A percentile compares a stretch with the other conserved stretches of the same genome.
These are phyloP conservation scores for Forsythia suspensa DNA, from an alignment of 257 asterid genomes.

Conservation along the genomic window DNA sequence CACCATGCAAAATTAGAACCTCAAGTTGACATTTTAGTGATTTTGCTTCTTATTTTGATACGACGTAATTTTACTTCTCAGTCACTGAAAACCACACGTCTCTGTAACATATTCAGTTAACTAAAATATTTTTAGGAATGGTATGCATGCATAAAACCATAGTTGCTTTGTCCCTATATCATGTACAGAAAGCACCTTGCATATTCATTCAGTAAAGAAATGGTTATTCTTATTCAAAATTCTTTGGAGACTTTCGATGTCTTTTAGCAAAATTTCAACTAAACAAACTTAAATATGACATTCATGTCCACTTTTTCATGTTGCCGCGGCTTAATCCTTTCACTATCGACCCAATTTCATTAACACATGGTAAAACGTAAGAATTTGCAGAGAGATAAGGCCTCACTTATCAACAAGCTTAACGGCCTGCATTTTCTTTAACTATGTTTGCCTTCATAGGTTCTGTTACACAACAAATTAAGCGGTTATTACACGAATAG, in stretches of 20 bases:
- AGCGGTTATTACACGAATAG: not conserved
- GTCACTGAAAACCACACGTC: not conserved
- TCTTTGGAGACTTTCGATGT: not conserved
- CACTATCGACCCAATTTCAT: not conserved
- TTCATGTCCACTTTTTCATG: not conserved
- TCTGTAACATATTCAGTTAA: not conserved
- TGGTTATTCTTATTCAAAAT: not conserved
- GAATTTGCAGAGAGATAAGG: not conserved
- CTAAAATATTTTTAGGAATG: not conserved
- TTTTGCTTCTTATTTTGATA: not conserved
- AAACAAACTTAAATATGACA: not conserved
- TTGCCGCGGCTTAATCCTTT: not conserved
- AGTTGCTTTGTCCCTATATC: not conserved
- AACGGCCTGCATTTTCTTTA: not conserved
- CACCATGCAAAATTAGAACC: not conserved
- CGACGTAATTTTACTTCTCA: conserved; percentile 10
- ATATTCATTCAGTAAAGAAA: not conserved
- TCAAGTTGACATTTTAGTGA: conserved; percentile 5
- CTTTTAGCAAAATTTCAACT: not conserved
- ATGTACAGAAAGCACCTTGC: not conserved
- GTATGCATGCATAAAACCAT: conserved; percentile 15
- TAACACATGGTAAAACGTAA: not conserved
- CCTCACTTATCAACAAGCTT: not conserved
- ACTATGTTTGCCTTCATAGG: not conserved
- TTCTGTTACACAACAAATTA: not conserved